A percentile compares a stretch with the other conserved stretches of the same genome.
phyloP scores from a whole-genome alignment of 2,329 filamentous ascomycete species.

The Venturia aucupariae region DNA sequence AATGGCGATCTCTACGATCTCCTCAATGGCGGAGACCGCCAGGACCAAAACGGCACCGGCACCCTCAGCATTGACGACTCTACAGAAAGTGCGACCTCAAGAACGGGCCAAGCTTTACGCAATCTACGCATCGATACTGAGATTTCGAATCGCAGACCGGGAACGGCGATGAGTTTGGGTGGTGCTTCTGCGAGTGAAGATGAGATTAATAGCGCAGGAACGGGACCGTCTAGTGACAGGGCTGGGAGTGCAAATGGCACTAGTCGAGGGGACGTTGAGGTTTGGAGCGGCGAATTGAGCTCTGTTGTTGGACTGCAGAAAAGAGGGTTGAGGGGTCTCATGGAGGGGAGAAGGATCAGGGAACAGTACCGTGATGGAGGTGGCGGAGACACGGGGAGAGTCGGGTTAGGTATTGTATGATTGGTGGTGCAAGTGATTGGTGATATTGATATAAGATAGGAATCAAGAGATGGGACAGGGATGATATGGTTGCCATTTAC shows the following conservation, averaged over 20 bases:
- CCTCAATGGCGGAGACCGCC: conserved; percentile 20
- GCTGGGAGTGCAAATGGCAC: conserved; percentile 25
- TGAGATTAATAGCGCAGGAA: conserved; percentile 23
- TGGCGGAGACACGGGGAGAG: conserved; percentile 19
- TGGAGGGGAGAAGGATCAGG: conserved; percentile 84
- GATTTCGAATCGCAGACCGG: conserved; percentile 23
- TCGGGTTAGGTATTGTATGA: conserved; percentile 28
- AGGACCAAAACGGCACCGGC: conserved; percentile 17
- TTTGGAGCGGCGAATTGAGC: conserved; percentile 75
- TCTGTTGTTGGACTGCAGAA: conserved; percentile 95
- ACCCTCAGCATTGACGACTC: conserved; percentile 22
- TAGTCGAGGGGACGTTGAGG: conserved; percentile 37
- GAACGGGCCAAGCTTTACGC: conserved; percentile 19
- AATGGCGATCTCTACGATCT: conserved; percentile 27
- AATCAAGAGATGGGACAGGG: no score
- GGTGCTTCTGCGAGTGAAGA: conserved; percentile 18
- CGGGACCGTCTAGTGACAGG: conserved; percentile 23
- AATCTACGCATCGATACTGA: conserved; percentile 43
- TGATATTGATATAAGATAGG: neutral
- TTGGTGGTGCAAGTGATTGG: neutral
- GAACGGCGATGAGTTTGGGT: neutral
- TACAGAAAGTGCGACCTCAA: neutral
- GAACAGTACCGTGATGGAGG: conserved; percentile 49
- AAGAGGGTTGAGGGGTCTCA: conserved; percentile 77
- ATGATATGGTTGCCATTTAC: no score